These are phyloP conservation scores for Pleurotus ostreatus DNA, from an alignment of 768 basidiomycete species.

Conservation along the genomic window DNA sequence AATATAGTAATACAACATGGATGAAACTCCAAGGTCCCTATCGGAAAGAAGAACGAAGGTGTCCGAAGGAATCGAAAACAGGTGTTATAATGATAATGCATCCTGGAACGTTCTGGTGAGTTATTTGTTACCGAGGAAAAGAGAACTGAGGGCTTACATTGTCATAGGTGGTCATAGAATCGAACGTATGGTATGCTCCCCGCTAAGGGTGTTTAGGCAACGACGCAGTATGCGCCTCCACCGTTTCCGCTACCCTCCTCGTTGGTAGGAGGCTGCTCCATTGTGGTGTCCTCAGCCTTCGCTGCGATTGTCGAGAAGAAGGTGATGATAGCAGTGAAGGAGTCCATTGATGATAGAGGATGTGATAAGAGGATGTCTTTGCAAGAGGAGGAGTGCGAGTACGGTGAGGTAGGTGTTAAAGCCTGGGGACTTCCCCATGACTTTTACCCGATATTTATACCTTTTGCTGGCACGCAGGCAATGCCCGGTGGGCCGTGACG, in stretches of 20 bases:
- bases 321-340: conserved; percentile 7
- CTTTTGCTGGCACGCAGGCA: no score
- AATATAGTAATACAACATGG: conserved; percentile 3
- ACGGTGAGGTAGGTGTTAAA: conserved; percentile 1
- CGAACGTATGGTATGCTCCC: not conserved
- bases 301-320: conserved; percentile 6
- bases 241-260: conserved; percentile 5
- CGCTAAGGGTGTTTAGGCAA: conserved; percentile 3
- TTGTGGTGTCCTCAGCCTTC: conserved; percentile 3
- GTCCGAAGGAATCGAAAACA: not conserved
- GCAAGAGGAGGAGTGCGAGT: not conserved
- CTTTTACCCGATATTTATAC: no score
- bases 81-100: not conserved
- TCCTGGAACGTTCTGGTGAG: not conserved
- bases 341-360: conserved; percentile 8
- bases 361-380: not conserved
- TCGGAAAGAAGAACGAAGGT: not conserved
- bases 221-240: conserved; percentile 7
- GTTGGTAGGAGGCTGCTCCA: conserved; percentile 5
- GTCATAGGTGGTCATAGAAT: not conserved
- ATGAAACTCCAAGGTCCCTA: not conserved
- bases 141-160: not conserved
- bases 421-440: not conserved
- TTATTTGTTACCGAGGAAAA: not conserved
- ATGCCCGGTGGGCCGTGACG: no score